Conservation (phyloP, 257 asterid species). For the Nyctanthes arbortristis region DNA sequence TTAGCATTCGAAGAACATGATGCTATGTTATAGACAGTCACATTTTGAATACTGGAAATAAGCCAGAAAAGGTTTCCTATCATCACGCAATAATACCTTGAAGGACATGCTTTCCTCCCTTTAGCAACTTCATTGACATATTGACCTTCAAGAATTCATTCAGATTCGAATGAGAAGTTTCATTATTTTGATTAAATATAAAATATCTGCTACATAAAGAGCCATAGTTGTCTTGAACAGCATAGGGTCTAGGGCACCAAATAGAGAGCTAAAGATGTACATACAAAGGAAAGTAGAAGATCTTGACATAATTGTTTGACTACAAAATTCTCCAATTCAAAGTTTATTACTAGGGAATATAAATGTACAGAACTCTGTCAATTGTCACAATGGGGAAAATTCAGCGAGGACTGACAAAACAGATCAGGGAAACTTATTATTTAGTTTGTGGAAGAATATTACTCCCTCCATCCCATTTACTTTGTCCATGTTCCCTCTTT, state of each 20-base stretch:
- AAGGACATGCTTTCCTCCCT: slow-evolving; percentile 52
- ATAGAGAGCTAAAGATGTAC: neutral
- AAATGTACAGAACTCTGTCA: neutral
- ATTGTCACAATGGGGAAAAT: neutral
- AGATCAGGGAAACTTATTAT: no score
- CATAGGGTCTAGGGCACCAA: neutral
- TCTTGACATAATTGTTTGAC: neutral
- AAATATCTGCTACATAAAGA: neutral
- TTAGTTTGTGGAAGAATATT: no score
- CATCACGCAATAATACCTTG: no score
- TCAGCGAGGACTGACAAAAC: neutral
- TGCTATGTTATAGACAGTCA: no score
- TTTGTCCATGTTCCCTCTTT: no score
- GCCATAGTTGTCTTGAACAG: neutral
- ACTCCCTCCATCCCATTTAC: no score
- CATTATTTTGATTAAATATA: neutral
- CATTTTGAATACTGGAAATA: neutral
- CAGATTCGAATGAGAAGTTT: neutral
- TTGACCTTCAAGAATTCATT: slow-evolving; percentile 39
- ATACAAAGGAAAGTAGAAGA: neutral
- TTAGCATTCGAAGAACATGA: no score
- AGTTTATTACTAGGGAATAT: no score
- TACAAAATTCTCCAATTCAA: neutral
- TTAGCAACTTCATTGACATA: slow-evolving; percentile 47
- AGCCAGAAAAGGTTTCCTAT: neutral